phyloP scores from a whole-genome alignment of 73 alveolate genomes.

The Halteria grandinella region DNA sequence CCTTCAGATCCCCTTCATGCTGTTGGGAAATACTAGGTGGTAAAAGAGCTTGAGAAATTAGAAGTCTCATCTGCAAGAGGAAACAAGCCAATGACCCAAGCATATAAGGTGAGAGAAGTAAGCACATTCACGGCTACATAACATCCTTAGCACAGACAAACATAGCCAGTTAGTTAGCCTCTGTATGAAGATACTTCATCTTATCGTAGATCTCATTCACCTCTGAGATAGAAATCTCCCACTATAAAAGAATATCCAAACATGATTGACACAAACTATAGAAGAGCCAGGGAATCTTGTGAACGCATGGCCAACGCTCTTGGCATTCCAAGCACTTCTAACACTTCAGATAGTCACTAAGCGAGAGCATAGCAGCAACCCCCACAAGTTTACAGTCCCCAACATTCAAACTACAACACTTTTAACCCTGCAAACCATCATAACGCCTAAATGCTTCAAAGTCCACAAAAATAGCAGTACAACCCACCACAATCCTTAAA shows the following conservation, averaged over 20 bases:
- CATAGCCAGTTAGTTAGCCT: neutral
- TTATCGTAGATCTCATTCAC: neutral
- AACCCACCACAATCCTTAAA: neutral
- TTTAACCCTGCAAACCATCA: neutral
- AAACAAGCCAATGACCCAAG: neutral
- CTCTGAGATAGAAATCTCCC: neutral
- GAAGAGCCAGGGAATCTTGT: slow-evolving; percentile 40
- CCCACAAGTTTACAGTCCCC: neutral
- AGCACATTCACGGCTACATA: neutral
- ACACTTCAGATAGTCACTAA: neutral
- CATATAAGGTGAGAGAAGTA: neutral
- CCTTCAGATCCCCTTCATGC: neutral
- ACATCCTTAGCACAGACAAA: neutral
- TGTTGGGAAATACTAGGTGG: slow-evolving; percentile 20
- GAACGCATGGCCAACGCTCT: slow-evolving; percentile 34
- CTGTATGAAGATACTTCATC: neutral
- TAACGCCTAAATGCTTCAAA: neutral
- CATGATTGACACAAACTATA: slow-evolving; percentile 33
- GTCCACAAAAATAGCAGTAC: neutral
- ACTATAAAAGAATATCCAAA: slow-evolving; percentile 13
- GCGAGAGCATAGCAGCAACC: neutral
- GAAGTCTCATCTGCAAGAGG: neutral
- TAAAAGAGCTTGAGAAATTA: slow-evolving; percentile 24
- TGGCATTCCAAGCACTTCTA: slow-evolving; percentile 3
- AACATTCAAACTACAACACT: neutral